Conservation (phyloP, 73 alveolate genomes). For the Paramecium tetraurelia region DNA sequence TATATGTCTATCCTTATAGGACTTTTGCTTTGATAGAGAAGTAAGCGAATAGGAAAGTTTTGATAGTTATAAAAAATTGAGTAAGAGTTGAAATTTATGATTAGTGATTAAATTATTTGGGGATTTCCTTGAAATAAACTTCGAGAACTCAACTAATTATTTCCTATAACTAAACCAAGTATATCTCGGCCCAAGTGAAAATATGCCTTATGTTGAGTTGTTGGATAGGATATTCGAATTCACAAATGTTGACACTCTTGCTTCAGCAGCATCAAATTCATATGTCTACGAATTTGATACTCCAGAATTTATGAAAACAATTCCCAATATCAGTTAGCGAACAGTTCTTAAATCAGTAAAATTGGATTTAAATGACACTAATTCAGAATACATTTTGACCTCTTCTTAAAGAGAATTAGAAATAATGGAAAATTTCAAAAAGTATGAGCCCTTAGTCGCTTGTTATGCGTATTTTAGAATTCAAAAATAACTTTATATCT, state of each 20-base stretch:
- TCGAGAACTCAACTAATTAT: not conserved
- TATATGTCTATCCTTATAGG: not conserved
- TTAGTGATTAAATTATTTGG: not conserved
- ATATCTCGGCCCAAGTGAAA: conserved; percentile 23
- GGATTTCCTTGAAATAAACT: not conserved
- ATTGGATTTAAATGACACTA: not conserved
- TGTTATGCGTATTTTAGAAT: conserved; percentile 44
- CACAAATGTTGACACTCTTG: not conserved
- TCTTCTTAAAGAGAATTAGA: conserved; percentile 15
- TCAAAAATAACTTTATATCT: not conserved
- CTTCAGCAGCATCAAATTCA: not conserved
- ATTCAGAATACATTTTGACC: not conserved
- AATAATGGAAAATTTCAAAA: conserved; percentile 6
- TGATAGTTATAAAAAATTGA: not conserved
- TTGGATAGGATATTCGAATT: not conserved
- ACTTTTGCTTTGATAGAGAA: not conserved
- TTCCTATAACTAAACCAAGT: not conserved
- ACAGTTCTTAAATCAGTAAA: not conserved
- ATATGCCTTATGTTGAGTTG: conserved; percentile 39
- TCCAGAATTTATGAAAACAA: conserved; percentile 22
- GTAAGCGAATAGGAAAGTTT: not conserved
- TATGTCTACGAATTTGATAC: conserved; percentile 26
- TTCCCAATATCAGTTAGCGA: not conserved
- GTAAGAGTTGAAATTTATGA: not conserved
- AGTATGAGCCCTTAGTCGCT: conserved; percentile 27